Evolutionary conservation across 768 basidiomycete genomes (phyloP).

Genomic region (Termitomyces sp.): DNA sequence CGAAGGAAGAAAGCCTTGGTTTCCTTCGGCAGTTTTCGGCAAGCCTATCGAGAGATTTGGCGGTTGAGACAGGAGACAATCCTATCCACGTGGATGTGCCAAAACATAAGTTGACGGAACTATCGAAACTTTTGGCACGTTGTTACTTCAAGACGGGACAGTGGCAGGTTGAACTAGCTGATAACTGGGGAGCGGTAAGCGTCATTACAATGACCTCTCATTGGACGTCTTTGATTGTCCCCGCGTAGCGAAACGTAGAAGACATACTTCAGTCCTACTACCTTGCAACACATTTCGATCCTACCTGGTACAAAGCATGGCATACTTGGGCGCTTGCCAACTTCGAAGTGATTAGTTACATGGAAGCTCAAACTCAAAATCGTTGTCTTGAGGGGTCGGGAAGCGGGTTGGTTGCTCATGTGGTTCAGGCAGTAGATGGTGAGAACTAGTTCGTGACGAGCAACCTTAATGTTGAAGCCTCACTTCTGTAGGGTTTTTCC

Average conservation of each 20-base stretch:
- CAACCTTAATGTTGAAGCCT: background rate
- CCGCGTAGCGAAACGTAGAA: conserved; percentile 63
- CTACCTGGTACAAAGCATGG: conserved; percentile 99
- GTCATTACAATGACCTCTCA: background rate
- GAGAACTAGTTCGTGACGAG: conserved; percentile 4
- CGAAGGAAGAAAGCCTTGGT: conserved; percentile 69
- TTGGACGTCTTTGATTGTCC: conserved; percentile 7
- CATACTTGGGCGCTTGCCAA: conserved; percentile 98
- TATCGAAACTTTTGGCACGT: conserved; percentile 85
- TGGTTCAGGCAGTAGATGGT: conserved; percentile 94
- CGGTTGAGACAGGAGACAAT: conserved; percentile 48
- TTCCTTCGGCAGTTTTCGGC: conserved; percentile 80
- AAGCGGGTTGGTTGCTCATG: conserved; percentile 68
- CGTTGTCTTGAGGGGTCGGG: conserved; percentile 53
- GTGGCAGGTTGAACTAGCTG: conserved; percentile 82
- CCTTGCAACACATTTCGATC: conserved; percentile 86
- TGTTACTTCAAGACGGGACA: conserved; percentile 96
- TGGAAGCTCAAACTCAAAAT: conserved; percentile 62
- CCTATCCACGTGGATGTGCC: conserved; percentile 45
- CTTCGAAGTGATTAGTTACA: conserved; percentile 83
- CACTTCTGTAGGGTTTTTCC: conserved; percentile 73
- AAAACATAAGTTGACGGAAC: conserved; percentile 55
- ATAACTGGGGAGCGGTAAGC: conserved; percentile 76
- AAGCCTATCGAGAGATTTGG: conserved; percentile 72
- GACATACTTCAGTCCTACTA: conserved; percentile 83